Conservation (phyloP, 2,329 filamentous ascomycete genomes). For the Fusarium gaditjirri region DNA sequence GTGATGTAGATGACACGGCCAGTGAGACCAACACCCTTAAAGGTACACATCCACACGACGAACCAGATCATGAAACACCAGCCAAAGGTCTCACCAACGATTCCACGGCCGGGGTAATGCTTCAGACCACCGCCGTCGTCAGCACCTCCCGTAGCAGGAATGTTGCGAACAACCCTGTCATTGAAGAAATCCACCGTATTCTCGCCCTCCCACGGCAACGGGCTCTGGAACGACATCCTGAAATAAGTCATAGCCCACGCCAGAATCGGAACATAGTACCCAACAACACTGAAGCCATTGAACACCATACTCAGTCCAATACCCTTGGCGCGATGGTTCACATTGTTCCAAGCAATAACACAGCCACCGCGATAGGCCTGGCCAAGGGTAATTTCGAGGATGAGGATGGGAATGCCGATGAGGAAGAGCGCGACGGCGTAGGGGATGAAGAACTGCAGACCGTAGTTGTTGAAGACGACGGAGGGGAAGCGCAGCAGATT, state of each 20-base stretch:
- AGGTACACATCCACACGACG: slow-evolving; percentile 66
- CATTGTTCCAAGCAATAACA: slow-evolving; percentile 61
- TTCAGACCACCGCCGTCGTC: slow-evolving; percentile 8
- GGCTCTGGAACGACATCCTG: slow-evolving; percentile 61
- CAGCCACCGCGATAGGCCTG: slow-evolving; percentile 66
- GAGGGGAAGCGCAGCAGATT: slow-evolving; percentile 67
- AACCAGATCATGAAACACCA: slow-evolving; percentile 68
- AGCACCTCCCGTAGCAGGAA: neutral
- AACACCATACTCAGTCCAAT: slow-evolving; percentile 62
- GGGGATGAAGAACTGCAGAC: slow-evolving; percentile 66
- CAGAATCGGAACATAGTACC: slow-evolving; percentile 66
- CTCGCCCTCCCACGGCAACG: slow-evolving; percentile 59
- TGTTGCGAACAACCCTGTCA: slow-evolving; percentile 51
- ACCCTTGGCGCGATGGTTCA: slow-evolving; percentile 61
- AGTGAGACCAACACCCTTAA: slow-evolving; percentile 64
- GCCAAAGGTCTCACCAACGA: slow-evolving; percentile 63
- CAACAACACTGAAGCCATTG: slow-evolving; percentile 60
- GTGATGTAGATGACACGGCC: slow-evolving; percentile 67
- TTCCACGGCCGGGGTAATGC: slow-evolving; percentile 53
- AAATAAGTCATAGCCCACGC: slow-evolving; percentile 68
- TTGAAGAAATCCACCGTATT: neutral
- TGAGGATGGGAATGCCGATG: slow-evolving; percentile 62
- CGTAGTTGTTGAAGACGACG: slow-evolving; percentile 66
- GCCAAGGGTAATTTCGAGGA: slow-evolving; percentile 72
- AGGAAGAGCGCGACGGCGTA: slow-evolving; percentile 57